These are phyloP conservation scores for Endocarpon pusillum DNA, from an alignment of 495 filamentous ascomycete genomes.

Conservation along the genomic window DNA sequence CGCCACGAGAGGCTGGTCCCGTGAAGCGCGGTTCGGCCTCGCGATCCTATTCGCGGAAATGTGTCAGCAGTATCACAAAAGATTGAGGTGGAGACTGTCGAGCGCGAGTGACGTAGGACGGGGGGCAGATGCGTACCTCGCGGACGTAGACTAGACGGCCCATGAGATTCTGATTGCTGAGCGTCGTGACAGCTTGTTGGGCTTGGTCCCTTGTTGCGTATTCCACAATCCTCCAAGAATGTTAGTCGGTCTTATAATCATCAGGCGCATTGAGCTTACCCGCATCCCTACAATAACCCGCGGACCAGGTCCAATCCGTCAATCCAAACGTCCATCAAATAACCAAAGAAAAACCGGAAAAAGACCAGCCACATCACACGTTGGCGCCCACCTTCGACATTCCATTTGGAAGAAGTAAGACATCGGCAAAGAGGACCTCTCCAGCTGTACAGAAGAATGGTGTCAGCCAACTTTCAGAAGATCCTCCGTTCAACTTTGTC, in stretches of 20 bases:
- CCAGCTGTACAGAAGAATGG: conserved; percentile 53
- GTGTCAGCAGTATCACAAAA: background rate
- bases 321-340: conserved; percentile 91
- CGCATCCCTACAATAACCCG: conserved; percentile 97
- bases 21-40: conserved; percentile 92
- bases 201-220: conserved; percentile 99
- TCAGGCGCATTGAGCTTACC: conserved; percentile 39
- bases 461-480: background rate
- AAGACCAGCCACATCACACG: conserved; percentile 77
- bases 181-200: conserved; percentile 88
- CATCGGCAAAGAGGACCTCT: conserved; percentile 98
- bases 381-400: conserved; percentile 99
- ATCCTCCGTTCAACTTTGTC: conserved; percentile 8
- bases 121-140: conserved; percentile 53
- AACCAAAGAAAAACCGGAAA: conserved; percentile 41
- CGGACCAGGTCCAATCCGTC: conserved; percentile 94
- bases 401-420: conserved; percentile 99
- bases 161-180: conserved; percentile 98
- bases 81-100: no score
- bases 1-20: conserved; percentile 51
- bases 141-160: conserved; percentile 95
- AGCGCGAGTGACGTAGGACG: no score
- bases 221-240: conserved; percentile 99
- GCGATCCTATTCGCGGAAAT: conserved; percentile 45
- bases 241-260: conserved; percentile 22